phyloP scores from a whole-genome alignment of 2,329 filamentous ascomycete species.

The Trichoderma harzianum region DNA sequence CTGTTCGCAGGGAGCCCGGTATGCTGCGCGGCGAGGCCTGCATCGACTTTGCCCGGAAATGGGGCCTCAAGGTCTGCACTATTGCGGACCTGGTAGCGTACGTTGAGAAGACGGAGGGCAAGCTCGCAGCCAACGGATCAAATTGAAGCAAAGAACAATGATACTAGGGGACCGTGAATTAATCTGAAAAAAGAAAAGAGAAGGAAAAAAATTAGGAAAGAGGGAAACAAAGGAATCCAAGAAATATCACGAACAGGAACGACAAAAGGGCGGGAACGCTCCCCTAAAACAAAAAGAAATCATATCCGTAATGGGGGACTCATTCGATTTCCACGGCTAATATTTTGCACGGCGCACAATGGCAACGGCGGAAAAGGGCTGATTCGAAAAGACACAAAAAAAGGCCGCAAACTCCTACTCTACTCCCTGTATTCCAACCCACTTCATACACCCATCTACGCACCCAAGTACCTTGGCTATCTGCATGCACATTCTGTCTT shows the following conservation, averaged over 20 bases:
- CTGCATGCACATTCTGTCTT: neutral
- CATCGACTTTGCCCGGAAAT: conserved; percentile 80
- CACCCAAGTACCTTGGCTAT: neutral
- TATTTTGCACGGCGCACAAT: neutral
- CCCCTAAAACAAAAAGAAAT: neutral
- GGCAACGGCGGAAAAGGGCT: neutral
- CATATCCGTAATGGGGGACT: neutral
- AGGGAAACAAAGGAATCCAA: neutral
- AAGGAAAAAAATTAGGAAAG: neutral
- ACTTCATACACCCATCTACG: neutral
- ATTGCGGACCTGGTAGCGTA: conserved; percentile 86
- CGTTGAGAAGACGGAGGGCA: conserved; percentile 71
- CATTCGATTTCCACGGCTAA: neutral
- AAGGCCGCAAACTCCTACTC: neutral
- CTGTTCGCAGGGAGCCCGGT: conserved; percentile 64
- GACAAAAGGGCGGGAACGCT: neutral
- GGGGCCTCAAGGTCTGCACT: conserved; percentile 89
- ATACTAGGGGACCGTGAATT: neutral
- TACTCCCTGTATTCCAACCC: neutral
- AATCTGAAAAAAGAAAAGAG: neutral
- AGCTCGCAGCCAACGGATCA: conserved; percentile 41
- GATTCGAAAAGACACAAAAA: neutral
- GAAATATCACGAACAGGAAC: neutral
- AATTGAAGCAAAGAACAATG: neutral
- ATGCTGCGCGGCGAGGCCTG: conserved; percentile 93